Conservation (phyloP, 2,329 filamentous ascomycete species). For the Rutstroemia sp. region DNA sequence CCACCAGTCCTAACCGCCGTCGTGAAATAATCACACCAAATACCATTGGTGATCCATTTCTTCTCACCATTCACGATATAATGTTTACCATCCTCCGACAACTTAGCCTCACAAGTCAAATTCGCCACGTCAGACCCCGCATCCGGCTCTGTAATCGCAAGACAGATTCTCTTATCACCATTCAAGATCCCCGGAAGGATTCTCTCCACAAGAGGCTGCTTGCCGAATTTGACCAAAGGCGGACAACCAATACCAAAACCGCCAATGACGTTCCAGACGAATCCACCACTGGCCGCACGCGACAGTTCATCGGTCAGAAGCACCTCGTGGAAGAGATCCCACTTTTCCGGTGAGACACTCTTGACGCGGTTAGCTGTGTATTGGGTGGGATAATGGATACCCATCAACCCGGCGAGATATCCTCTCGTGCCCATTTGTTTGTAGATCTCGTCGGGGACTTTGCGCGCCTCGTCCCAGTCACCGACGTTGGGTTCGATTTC, state of each 20-base stretch:
- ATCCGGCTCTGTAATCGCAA: conserved; percentile 95
- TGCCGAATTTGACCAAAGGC: conserved; percentile 49
- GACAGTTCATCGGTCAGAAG: conserved; percentile 91
- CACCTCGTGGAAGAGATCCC: conserved; percentile 98
- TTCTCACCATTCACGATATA: conserved; percentile 99
- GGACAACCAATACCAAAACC: conserved; percentile 95
- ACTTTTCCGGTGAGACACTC: conserved; percentile 77
- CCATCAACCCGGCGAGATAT: conserved; percentile 87
- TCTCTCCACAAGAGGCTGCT: conserved; percentile 49
- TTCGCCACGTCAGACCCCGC: conserved; percentile 94
- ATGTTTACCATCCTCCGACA: conserved; percentile 92
- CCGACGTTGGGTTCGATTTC: conserved; percentile 86
- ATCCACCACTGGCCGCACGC: conserved; percentile 78
- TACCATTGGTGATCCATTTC: conserved; percentile 99
- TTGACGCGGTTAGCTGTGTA: conserved; percentile 65
- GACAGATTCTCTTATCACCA: conserved; percentile 94
- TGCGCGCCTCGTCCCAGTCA: conserved; percentile 95
- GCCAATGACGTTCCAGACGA: conserved; percentile 95
- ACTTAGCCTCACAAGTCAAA: conserved; percentile 89
- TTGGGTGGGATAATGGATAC: conserved; percentile 71
- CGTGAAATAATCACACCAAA: conserved; percentile 97
- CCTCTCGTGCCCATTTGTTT: conserved; percentile 91
- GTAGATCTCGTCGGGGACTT: conserved; percentile 83
- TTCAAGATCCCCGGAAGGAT: conserved; percentile 82
- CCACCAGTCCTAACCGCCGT: conserved; percentile 87